Evolutionary conservation across 1,139 yeast genomes (phyloP), one percentile per base, ranked within the genome.

Genomic region (Geotrichum cucujoidarum): DNA sequence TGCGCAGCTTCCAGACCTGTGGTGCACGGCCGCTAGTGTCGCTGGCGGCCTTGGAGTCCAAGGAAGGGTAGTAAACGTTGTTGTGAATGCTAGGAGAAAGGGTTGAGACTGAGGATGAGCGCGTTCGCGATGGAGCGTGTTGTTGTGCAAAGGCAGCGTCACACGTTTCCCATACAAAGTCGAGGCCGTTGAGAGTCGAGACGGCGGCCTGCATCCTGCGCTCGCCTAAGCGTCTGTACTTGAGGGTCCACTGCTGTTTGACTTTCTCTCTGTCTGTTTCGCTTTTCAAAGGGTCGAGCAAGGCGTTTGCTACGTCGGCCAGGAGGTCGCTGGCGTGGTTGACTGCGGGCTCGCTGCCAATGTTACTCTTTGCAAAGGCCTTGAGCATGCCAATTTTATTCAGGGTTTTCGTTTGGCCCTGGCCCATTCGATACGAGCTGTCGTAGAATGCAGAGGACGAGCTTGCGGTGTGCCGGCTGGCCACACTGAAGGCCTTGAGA

Each of bases 151-250:
- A 21, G 18, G 36, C 4, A 16, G 22, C 34, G 33, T 32, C 24
- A 22, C 31, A 16, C 20, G 39, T 30, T 30, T 60, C 64, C 61
- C 60, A 61, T 8, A 59, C 46, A 32, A 60, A 57, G 29, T 56
- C 60, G n/a, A 60, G 47, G 2, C 51, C 43, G 27, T 22, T 18
- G 3, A 14, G 33, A 7, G 40, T 21, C 11, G 37, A 27, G 38
- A 44, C 36, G n/a, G 45, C 21, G 5, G 44, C 40, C 20, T 46
- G 49, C 16, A 46, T 16, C 27, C 49, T 24, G 14, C 36, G 16
- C 25, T 37, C 25, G 14, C 29, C 35, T 29, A 46, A 38, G n/a
- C 49, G 31, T 14, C 49, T 24, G 38, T 40, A 46, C 39, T 37
- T 35, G 11, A 46, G 29, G 8, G 29, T 25, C 42, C 37, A 33